phyloP scores from a whole-genome alignment of 2,329 filamentous ascomycete genomes.

The Neospermospora avenae region DNA sequence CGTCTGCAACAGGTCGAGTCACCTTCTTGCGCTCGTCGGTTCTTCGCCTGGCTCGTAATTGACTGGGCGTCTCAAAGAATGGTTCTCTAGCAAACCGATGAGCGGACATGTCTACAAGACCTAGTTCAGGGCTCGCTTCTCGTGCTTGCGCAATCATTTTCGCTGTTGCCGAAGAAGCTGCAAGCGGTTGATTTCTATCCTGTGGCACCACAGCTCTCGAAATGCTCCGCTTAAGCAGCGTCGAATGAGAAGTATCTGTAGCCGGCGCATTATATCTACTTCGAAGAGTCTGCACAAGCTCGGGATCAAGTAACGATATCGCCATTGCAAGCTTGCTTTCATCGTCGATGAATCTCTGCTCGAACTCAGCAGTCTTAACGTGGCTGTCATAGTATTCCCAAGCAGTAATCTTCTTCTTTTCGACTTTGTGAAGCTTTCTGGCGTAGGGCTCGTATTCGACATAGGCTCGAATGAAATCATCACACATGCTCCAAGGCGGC shows the following conservation, averaged over 20 bases:
- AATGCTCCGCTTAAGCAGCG: too few species aligned
- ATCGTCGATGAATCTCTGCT: constrained; percentile 21
- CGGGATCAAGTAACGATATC: constrained; percentile 17
- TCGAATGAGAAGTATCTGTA: background rate
- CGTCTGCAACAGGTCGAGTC: background rate
- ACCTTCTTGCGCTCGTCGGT: background rate
- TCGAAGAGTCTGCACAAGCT: background rate
- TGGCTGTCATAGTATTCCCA: constrained; percentile 42
- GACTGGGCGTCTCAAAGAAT: constrained; percentile 26
- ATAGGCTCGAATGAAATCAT: constrained; percentile 50
- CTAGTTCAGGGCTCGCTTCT: background rate
- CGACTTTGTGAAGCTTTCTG: constrained; percentile 21
- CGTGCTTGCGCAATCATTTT: background rate
- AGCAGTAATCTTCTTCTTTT: constrained; percentile 35
- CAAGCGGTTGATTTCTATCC: background rate
- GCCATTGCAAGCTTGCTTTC: constrained; percentile 16
- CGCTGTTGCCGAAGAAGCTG: background rate
- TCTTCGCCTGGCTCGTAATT: constrained; percentile 2
- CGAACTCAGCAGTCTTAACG: constrained; percentile 26
- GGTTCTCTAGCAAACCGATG: background rate
- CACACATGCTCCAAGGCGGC: constrained; percentile 39
- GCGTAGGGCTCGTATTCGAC: constrained; percentile 45
- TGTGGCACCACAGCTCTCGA: background rate
- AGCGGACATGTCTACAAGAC: background rate
- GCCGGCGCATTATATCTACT: background rate